Percentiles rank a stretch among this genome's conserved stretches.
These are phyloP conservation scores for Rachicladosporium sp. DNA, from an alignment of 2,329 filamentous ascomycete species.

Conservation along the genomic window DNA sequence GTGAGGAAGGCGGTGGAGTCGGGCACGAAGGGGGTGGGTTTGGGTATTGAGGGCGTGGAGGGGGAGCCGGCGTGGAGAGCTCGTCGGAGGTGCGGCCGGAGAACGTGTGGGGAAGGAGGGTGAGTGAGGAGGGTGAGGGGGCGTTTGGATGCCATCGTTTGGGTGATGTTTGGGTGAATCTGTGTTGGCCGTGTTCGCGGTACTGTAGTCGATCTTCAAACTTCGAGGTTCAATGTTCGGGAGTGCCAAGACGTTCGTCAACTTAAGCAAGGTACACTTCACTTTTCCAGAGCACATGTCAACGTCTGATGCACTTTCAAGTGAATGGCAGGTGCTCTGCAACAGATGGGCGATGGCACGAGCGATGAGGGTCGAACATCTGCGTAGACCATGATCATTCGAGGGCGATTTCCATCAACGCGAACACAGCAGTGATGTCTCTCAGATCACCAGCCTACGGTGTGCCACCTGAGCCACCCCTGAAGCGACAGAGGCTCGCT, in stretches of 20 bases:
- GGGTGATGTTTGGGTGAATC: neutral
- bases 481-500: constrained; percentile 19
- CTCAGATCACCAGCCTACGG: constrained; percentile 21
- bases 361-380: no score
- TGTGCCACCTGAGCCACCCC: constrained; percentile 20
- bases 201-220: no score
- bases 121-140: constrained; percentile 14
- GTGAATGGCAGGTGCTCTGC: no score
- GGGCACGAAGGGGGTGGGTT: constrained; percentile 73
- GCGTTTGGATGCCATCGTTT: constrained; percentile 18
- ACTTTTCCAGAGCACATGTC: no score
- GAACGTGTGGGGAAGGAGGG: constrained; percentile 7
- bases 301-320: no score
- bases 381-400: no score
- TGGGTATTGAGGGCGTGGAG: constrained; percentile 41
- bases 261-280: neutral
- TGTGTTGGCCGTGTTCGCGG: neutral
- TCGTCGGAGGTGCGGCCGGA: constrained; percentile 6
- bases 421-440: no score
- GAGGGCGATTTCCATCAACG: no score
- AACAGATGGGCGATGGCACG: no score
- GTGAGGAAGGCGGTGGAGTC: constrained; percentile 77
- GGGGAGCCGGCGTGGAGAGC: constrained; percentile 21
- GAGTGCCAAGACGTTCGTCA: neutral
- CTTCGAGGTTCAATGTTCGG: no score